These are phyloP conservation scores for Colletotrichum coccodes DNA, from an alignment of 2,329 filamentous ascomycete genomes.

Conservation along the genomic window DNA sequence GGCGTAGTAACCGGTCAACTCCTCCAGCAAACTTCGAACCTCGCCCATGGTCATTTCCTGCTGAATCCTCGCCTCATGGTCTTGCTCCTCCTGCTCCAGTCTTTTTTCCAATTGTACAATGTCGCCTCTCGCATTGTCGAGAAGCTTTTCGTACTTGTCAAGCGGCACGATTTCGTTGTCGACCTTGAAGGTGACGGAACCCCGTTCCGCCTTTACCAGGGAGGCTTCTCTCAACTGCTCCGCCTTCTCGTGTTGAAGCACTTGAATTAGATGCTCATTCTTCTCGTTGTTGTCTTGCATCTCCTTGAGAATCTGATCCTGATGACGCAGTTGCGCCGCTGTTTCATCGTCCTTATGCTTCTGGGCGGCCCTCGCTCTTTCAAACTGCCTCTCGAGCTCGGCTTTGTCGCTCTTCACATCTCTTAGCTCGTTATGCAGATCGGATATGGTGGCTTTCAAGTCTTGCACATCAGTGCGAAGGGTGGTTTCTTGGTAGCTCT, in stretches of 20 bases:
- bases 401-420: neutral
- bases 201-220: neutral
- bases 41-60: neutral
- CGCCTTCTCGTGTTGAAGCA: neutral
- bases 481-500: neutral
- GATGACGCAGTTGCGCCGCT: neutral
- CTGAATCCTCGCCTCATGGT: neutral
- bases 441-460: neutral
- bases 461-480: neutral
- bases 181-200: neutral
- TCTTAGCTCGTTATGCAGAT: neutral
- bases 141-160: slow-evolving; percentile 7
- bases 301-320: neutral
- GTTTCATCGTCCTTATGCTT: neutral
- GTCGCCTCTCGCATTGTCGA: slow-evolving; percentile 21
- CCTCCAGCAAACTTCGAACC: neutral
- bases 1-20: neutral
- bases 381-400: neutral
- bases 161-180: neutral
- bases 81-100: neutral
- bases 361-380: neutral
- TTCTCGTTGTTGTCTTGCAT: neutral
- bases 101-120: neutral
- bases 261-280: neutral
- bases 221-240: neutral